Evolutionary conservation across 805 yeast species (phyloP).

Genomic region (Teunomyces tritomae): DNA sequence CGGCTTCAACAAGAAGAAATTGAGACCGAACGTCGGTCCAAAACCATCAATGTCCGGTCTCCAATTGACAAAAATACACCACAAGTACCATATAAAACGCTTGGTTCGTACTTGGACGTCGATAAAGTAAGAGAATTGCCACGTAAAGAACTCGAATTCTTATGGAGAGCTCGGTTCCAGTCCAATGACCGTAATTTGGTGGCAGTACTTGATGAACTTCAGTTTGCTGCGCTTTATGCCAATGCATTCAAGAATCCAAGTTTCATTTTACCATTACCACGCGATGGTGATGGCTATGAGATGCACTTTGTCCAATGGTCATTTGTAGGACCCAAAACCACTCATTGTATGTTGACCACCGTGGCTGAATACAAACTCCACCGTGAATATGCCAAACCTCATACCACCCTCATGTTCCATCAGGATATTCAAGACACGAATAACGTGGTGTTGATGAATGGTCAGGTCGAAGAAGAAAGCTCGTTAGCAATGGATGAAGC

Average conservation of each 20-base stretch:
- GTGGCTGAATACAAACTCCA: constrained; percentile 90
- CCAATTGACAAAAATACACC: constrained; percentile 37
- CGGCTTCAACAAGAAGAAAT: constrained; percentile 32
- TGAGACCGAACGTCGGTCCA: constrained; percentile 19
- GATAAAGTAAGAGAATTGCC: constrained; percentile 60
- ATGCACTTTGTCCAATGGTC: constrained; percentile 94
- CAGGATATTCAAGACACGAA: constrained; percentile 64
- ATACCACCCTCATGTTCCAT: constrained; percentile 86
- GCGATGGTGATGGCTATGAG: constrained; percentile 58
- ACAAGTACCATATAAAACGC: constrained; percentile 60
- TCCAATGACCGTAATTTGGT: constrained; percentile 55
- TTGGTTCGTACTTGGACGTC: constrained; percentile 67
- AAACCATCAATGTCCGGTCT: constrained; percentile 30
- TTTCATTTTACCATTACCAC: constrained; percentile 89
- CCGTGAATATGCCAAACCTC: constrained; percentile 90
- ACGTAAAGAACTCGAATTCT: constrained; percentile 62
- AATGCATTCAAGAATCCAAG: constrained; percentile 74
- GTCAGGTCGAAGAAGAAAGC: constrained; percentile 71
- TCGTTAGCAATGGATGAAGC: constrained; percentile 71
- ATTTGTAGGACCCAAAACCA: constrained; percentile 77
- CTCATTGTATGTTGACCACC: constrained; percentile 88
- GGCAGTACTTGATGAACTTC: constrained; percentile 57
- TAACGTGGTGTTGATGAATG: constrained; percentile 78
- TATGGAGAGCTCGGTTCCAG: constrained; percentile 89
- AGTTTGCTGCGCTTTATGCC: constrained; percentile 60